These are phyloP conservation scores for Sclerotinia minor DNA, from an alignment of 2,329 filamentous ascomycete genomes.

Conservation along the genomic window DNA sequence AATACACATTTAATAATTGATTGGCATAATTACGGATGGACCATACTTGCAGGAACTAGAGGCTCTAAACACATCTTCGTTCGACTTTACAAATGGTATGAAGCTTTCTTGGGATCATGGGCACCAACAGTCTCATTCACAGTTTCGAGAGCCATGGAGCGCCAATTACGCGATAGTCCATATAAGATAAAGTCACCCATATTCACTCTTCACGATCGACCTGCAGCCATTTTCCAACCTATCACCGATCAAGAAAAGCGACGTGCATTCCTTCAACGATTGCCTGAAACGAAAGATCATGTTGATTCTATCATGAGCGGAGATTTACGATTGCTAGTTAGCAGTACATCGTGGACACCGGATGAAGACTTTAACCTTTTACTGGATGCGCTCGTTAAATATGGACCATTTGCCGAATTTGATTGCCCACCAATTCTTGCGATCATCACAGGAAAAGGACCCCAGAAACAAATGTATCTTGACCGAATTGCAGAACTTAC, in stretches of 20 bases:
- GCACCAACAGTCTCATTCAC: constrained; percentile 75
- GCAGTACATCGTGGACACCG: constrained; percentile 94
- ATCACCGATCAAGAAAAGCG: constrained; percentile 49
- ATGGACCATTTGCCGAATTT: constrained; percentile 56
- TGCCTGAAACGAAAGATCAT: constrained; percentile 64
- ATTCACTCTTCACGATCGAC: constrained; percentile 80
- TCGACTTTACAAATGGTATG: constrained; percentile 72
- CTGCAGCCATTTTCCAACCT: constrained; percentile 78
- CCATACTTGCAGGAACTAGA: constrained; percentile 70
- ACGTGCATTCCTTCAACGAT: constrained; percentile 61
- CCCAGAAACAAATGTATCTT: constrained; percentile 76
- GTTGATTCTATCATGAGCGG: constrained; percentile 59
- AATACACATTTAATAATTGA: constrained; percentile 85
- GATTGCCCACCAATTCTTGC: constrained; percentile 66
- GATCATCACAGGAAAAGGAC: constrained; percentile 93
- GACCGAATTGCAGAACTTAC: constrained; percentile 61
- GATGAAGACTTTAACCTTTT: constrained; percentile 94
- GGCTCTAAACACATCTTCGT: constrained; percentile 71
- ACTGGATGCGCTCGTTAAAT: constrained; percentile 75
- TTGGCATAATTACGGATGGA: constrained; percentile 99
- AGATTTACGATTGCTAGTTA: constrained; percentile 71
- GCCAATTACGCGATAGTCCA: constrained; percentile 62
- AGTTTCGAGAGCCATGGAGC: constrained; percentile 86
- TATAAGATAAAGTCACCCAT: constrained; percentile 67
- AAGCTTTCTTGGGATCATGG: constrained; percentile 66